These are phyloP conservation scores for Microbotryomycetes sp. DNA, from an alignment of 1,284 basidiomycete species.

Conservation along the genomic window DNA sequence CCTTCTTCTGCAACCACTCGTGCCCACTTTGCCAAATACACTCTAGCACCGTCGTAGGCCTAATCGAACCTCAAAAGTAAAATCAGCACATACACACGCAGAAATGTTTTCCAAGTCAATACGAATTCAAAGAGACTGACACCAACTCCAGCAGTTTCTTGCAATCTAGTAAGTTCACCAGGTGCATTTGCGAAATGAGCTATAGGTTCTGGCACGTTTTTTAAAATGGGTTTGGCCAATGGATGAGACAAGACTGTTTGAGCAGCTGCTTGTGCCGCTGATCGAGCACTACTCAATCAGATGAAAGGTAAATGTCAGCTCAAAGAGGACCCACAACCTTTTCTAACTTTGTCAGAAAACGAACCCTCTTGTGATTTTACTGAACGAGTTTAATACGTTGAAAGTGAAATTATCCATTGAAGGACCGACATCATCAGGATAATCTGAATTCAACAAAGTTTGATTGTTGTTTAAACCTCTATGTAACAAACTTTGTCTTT, in stretches of 20 bases:
- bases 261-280: constrained; percentile 71
- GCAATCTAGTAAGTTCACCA: constrained; percentile 26
- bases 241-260: constrained; percentile 90
- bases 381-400: constrained; percentile 38
- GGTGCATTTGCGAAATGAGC: constrained; percentile 64
- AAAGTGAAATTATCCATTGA: constrained; percentile 40
- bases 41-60: constrained; percentile 81
- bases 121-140: constrained; percentile 4
- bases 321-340: not conserved
- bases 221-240: constrained; percentile 85
- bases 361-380: constrained; percentile 35
- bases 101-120: constrained; percentile 30
- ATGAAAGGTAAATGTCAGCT: not conserved
- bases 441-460: constrained; percentile 5
- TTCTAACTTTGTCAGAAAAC: not conserved
- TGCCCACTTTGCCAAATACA: constrained; percentile 96
- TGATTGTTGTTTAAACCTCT: constrained; percentile 16
- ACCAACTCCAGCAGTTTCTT: constrained; percentile 69
- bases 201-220: constrained; percentile 86
- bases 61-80: not conserved
- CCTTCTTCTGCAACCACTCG: constrained; percentile 92
- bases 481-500: constrained; percentile 32
- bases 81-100: constrained; percentile 52
- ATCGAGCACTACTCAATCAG: constrained; percentile 15
- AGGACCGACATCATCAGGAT: constrained; percentile 20